Evolutionary conservation across 1,284 basidiomycete species (phyloP).

Genomic region (Sporisorium iseilematis-ciliati): DNA sequence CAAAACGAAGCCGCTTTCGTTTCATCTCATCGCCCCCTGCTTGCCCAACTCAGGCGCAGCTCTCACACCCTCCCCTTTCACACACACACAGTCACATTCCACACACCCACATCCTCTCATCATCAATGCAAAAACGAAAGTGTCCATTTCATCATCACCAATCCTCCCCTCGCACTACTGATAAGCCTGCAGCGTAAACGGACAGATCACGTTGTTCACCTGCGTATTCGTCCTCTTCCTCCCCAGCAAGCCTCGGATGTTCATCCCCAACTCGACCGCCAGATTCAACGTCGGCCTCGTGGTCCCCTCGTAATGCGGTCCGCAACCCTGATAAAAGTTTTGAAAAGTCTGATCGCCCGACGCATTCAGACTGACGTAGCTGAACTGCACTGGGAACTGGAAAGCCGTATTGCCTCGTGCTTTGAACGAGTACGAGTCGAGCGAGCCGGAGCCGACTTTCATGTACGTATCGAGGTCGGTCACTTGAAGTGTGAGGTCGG

Average conservation of each 20-base stretch:
- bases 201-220: slow-evolving; percentile 44
- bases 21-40: no score
- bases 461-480: slow-evolving; percentile 44
- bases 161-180: slow-evolving; percentile 13
- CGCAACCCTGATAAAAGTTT: slow-evolving; percentile 55
- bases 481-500: slow-evolving; percentile 45
- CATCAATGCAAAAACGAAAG: background rate
- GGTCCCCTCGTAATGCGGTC: slow-evolving; percentile 30
- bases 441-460: slow-evolving; percentile 47
- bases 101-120: background rate
- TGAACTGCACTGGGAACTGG: slow-evolving; percentile 54
- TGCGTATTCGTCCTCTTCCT: slow-evolving; percentile 48
- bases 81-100: background rate
- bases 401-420: slow-evolving; percentile 44
- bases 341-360: slow-evolving; percentile 58
- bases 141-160: slow-evolving; percentile 18
- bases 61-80: background rate
- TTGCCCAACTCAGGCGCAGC: no score
- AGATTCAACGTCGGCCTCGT: slow-evolving; percentile 51
- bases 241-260: slow-evolving; percentile 53
- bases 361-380: slow-evolving; percentile 51
- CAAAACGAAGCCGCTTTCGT: no score
- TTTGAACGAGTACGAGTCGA: slow-evolving; percentile 31
- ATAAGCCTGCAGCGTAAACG: slow-evolving; percentile 46
- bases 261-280: slow-evolving; percentile 45